Conservation (phyloP, 108 stramenopile species). For the Cyclotella choctawhatcheeana region DNA sequence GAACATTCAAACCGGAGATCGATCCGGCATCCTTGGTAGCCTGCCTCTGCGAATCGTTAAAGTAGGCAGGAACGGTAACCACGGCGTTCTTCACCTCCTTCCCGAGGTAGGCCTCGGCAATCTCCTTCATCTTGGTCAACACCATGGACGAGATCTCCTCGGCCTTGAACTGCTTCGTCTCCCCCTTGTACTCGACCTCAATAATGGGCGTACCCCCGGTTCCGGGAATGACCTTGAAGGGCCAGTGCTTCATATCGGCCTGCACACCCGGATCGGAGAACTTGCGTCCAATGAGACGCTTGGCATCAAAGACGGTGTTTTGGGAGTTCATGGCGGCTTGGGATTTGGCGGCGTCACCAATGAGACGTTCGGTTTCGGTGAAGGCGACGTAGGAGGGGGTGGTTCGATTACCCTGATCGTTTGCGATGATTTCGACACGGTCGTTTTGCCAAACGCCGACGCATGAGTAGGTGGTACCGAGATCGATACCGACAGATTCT, state of each 20-base stretch:
- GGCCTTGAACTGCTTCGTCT: slow-evolving; percentile 95
- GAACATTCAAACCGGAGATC: slow-evolving; percentile 98
- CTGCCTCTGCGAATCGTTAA: slow-evolving; percentile 99
- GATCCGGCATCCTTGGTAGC: slow-evolving; percentile 99
- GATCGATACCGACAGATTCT: slow-evolving; percentile 86
- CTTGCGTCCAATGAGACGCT: slow-evolving; percentile 98
- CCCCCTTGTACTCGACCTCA: slow-evolving; percentile 96
- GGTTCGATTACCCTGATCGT: slow-evolving; percentile 99
- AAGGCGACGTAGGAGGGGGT: slow-evolving; percentile 99
- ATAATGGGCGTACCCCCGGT: slow-evolving; percentile 94
- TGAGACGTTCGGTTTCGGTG: slow-evolving; percentile 98
- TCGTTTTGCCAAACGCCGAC: slow-evolving; percentile 99
- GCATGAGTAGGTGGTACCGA: slow-evolving; percentile 97
- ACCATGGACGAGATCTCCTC: slow-evolving; percentile 99
- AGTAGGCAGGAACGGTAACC: slow-evolving; percentile 99
- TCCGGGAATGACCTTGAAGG: slow-evolving; percentile 92
- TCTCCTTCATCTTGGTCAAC: slow-evolving; percentile 98
- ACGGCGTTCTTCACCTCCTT: slow-evolving; percentile 99
- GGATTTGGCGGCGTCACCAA: slow-evolving; percentile 98
- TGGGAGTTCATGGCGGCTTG: slow-evolving; percentile 99
- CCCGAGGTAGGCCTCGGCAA: slow-evolving; percentile 98
- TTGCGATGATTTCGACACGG: slow-evolving; percentile 99
- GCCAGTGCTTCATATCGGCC: slow-evolving; percentile 97
- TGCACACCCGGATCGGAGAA: slow-evolving; percentile 95
- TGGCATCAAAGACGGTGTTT: slow-evolving; percentile 98